Evolutionary conservation across 352 stramenopile species (phyloP).

Genomic region (Globisporangium megalacanthum): DNA sequence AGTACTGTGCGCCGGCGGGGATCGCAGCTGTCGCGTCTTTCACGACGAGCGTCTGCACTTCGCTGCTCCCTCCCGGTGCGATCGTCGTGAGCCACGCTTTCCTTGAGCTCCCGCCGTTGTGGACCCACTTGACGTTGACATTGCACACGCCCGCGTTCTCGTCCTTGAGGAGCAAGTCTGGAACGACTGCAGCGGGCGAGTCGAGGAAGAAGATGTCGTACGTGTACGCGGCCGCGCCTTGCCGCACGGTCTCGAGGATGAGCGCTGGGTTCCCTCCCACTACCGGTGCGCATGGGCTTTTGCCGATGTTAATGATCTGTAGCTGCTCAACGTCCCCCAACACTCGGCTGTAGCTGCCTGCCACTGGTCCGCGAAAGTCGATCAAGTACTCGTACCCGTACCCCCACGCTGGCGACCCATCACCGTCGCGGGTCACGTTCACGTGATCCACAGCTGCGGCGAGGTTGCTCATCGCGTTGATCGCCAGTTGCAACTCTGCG

Average conservation of each 20-base stretch:
- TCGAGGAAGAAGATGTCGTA: conserved; percentile 82
- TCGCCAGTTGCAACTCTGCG: conserved; percentile 37
- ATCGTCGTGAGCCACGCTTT: conserved; percentile 39
- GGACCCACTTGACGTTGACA: conserved; percentile 16
- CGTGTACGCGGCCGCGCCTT: conserved; percentile 46
- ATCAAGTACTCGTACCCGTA: conserved; percentile 80
- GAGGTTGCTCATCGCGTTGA: conserved; percentile 62
- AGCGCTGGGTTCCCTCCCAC: conserved; percentile 43
- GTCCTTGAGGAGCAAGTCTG: conserved; percentile 27
- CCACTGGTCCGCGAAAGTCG: conserved; percentile 49
- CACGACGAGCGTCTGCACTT: conserved; percentile 52
- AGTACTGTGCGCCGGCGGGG: conserved; percentile 21
- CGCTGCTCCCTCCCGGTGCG: conserved; percentile 46
- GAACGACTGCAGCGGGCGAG: conserved; percentile 25
- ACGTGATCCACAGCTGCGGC: conserved; percentile 35
- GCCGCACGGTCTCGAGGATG: conserved; percentile 60
- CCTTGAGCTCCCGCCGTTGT: conserved; percentile 34
- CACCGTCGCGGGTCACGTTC: conserved; percentile 56
- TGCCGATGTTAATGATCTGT: conserved; percentile 45
- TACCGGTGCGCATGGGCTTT: conserved; percentile 30
- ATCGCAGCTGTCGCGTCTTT: conserved; percentile 20
- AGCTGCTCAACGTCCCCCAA: conserved; percentile 51
- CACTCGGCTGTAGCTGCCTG: conserved; percentile 49
- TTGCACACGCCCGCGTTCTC: conserved; percentile 21
- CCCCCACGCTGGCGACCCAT: conserved; percentile 57